phyloP scores from a whole-genome alignment of 345 rosid genomes.

The Euclidium syriacum region DNA sequence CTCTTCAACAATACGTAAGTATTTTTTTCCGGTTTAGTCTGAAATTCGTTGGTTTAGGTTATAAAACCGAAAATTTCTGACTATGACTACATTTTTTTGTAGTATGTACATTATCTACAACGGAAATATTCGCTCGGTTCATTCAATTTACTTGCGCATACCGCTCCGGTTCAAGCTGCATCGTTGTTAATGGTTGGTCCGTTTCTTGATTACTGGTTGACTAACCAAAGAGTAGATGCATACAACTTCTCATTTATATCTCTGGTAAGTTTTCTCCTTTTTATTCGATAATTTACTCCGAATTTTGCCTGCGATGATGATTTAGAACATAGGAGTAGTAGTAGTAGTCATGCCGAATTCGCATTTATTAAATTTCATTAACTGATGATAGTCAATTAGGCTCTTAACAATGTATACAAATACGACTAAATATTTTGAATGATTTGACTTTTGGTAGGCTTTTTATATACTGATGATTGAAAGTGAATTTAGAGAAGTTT shows the following conservation, averaged over 20 bases:
- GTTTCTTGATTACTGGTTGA: conserved; percentile 84
- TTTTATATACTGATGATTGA: no score
- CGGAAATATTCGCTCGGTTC: conserved; percentile 87
- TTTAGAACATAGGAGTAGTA: background rate
- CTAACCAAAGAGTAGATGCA: conserved; percentile 69
- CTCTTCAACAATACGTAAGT: conserved; percentile 97
- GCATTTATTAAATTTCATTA: background rate
- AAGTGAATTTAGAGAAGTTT: no score
- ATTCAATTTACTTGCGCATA: conserved; percentile 86
- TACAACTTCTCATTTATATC: conserved; percentile 50
- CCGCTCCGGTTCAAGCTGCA: conserved; percentile 95
- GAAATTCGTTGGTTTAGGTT: no score
- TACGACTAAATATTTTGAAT: no score
- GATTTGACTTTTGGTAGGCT: no score
- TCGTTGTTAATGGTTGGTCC: conserved; percentile 82
- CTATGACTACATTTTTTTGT: conserved; percentile 23
- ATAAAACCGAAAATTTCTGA: no score
- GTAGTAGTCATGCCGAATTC: background rate
- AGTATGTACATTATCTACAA: conserved; percentile 95
- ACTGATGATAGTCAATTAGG: background rate
- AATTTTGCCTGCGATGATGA: background rate
- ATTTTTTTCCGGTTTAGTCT: no score
- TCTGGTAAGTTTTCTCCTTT: conserved; percentile 46
- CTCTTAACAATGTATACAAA: no score
- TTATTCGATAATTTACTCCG: background rate